Conservation (phyloP, 2,329 filamentous ascomycete genomes). For the Penicillium sp. region DNA sequence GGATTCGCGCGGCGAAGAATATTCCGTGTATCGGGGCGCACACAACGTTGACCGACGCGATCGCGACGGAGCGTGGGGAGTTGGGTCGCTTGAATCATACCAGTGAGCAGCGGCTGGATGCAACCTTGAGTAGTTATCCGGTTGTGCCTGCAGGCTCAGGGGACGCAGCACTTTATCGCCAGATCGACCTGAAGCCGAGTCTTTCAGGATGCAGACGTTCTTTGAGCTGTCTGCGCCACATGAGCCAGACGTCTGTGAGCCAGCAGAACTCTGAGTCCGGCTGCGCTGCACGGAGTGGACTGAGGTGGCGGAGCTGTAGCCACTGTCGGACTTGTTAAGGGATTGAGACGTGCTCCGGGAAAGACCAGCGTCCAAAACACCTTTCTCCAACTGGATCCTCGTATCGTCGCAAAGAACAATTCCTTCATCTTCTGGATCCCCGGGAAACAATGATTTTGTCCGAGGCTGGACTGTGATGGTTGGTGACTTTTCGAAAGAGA, state of each 20-base stretch:
- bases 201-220: conserved; percentile 6
- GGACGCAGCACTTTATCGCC: conserved; percentile 19
- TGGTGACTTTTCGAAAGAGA: conserved; percentile 38
- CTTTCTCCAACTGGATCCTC: conserved; percentile 15
- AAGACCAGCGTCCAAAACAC: conserved; percentile 8
- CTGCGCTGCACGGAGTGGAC: conserved; percentile 29
- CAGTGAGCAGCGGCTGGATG: conserved; percentile 15
- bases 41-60: conserved; percentile 25
- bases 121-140: conserved; percentile 17
- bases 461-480: conserved; percentile 16
- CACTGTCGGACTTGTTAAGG: conserved; percentile 39
- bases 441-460: conserved; percentile 14
- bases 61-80: conserved; percentile 6
- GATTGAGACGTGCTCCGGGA: conserved; percentile 24
- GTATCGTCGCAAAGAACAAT: conserved; percentile 22
- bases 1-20: conserved; percentile 8
- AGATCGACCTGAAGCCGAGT: background rate
- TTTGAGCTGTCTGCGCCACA: conserved; percentile 18
- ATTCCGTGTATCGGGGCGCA: conserved; percentile 26
- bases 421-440: conserved; percentile 25
- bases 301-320: conserved; percentile 41
- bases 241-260: conserved; percentile 29
- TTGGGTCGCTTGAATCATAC: conserved; percentile 17
- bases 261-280: conserved; percentile 26
- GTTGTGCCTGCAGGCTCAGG: conserved; percentile 20